These are phyloP conservation scores for Sarocladiaceae sp. DNA, from an alignment of 2,329 filamentous ascomycete genomes.

Conservation along the genomic window DNA sequence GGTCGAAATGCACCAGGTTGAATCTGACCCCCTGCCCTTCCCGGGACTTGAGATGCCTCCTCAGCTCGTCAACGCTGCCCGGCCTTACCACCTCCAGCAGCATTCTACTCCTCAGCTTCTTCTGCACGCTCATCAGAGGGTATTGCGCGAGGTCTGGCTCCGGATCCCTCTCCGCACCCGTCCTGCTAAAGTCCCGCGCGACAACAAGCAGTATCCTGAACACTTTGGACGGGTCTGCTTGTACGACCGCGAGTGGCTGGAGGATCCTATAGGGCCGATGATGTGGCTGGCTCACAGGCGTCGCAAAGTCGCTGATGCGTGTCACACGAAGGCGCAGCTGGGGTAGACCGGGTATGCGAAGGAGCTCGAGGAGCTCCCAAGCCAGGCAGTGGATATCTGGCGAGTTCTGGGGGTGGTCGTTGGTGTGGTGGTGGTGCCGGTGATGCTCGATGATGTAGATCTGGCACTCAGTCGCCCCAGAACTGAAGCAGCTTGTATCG, in stretches of 20 bases:
- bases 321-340: constrained; percentile 19
- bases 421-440: constrained; percentile 10
- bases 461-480: constrained; percentile 14
- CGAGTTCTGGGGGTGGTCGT: constrained; percentile 3
- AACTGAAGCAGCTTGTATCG: constrained; percentile 10
- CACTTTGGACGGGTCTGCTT: constrained; percentile 14
- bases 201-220: constrained; percentile 22
- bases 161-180: constrained; percentile 19
- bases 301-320: constrained; percentile 18
- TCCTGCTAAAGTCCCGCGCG: constrained; percentile 20
- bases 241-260: constrained; percentile 15
- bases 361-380: constrained; percentile 21
- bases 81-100: constrained; percentile 20
- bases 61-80: constrained; percentile 19
- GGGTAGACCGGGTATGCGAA: constrained; percentile 13
- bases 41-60: constrained; percentile 16
- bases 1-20: constrained; percentile 22
- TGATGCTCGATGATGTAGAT: constrained; percentile 21
- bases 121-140: constrained; percentile 22
- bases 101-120: constrained; percentile 19
- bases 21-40: constrained; percentile 18
- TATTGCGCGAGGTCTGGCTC: constrained; percentile 23
- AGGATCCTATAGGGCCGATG: constrained; percentile 9
- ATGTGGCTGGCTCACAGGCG: constrained; percentile 8
- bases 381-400: constrained; percentile 20